These are phyloP conservation scores for Benincasa hispida DNA, from an alignment of 306 rosid species.

Conservation along the genomic window DNA sequence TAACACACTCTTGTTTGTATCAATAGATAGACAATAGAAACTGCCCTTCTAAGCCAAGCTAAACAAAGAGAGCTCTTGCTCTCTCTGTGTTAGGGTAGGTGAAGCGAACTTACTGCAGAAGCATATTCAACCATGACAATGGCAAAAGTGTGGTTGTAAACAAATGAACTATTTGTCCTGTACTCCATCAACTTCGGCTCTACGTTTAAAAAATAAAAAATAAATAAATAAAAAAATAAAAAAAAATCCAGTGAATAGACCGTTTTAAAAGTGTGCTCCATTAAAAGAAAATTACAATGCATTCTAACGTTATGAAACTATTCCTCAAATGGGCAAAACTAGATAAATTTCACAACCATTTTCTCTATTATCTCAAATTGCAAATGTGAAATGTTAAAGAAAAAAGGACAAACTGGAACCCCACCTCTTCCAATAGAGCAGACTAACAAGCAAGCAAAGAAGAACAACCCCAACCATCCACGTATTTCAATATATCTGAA, in stretches of 20 bases:
- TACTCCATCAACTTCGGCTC: neutral
- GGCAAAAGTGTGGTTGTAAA: slow-evolving; percentile 69
- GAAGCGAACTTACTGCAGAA: slow-evolving; percentile 52
- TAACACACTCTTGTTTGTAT: neutral
- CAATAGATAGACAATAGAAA: neutral
- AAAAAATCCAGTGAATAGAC: neutral
- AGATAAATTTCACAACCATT: neutral
- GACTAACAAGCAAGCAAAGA: neutral
- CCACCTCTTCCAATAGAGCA: neutral
- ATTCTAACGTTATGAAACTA: neutral
- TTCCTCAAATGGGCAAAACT: neutral
- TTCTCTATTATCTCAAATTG: neutral
- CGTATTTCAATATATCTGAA: neutral
- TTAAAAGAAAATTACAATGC: neutral
- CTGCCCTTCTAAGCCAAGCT: neutral
- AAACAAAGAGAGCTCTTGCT: neutral
- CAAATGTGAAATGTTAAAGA: neutral
- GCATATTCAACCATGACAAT: slow-evolving; percentile 70
- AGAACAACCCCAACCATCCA: neutral
- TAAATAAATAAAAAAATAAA: no score
- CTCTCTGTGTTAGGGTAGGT: neutral
- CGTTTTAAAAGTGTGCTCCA: neutral
- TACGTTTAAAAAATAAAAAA: neutral
- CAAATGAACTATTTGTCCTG: neutral
- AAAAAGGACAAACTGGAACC: neutral